Percentiles rank a stretch among this genome's conserved stretches.
Conservation (phyloP, 108 stramenopile genomes). For the Conticribra guillardii region DNA sequence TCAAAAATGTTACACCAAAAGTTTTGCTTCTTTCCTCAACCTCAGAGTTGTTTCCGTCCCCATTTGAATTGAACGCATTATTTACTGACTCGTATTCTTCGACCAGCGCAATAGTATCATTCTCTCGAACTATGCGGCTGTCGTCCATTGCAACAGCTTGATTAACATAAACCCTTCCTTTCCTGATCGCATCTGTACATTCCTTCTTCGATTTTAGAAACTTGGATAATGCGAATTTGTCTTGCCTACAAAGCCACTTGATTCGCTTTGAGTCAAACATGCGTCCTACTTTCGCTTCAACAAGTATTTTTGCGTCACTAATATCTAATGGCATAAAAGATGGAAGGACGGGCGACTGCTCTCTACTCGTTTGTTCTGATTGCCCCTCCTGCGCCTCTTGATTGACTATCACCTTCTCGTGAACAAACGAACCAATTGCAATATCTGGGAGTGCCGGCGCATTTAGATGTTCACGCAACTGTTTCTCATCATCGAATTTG, state of each 20-base stretch:
- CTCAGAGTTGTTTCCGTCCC: not conserved
- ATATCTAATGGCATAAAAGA: slow-evolving; percentile 9
- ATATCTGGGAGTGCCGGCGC: slow-evolving; percentile 51
- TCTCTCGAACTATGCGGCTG: slow-evolving; percentile 52
- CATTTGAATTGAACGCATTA: not conserved
- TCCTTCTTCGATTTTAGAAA: slow-evolving; percentile 47
- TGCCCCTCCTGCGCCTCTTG: too few relatives aligned
- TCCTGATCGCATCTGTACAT: slow-evolving; percentile 49
- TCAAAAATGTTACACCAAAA: slow-evolving; percentile 16
- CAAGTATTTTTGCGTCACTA: slow-evolving; percentile 18
- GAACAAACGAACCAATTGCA: not conserved
- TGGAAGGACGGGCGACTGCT: not conserved
- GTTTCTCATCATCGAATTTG: slow-evolving; percentile 33
- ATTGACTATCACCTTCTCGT: not conserved
- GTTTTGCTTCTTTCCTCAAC: not conserved
- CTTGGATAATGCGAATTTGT: slow-evolving; percentile 40
- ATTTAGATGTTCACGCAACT: slow-evolving; percentile 35
- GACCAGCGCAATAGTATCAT: slow-evolving; percentile 33
- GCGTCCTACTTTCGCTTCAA: slow-evolving; percentile 21
- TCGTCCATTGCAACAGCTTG: slow-evolving; percentile 48
- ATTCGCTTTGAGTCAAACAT: slow-evolving; percentile 52
- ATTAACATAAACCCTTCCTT: slow-evolving; percentile 54
- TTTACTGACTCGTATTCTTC: slow-evolving; percentile 13
- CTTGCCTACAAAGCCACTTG: slow-evolving; percentile 47
- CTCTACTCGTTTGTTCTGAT: too few relatives aligned